Evolutionary conservation across 1,284 basidiomycete genomes (phyloP), one percentile per base, ranked within the genome.

Genomic region (Pisolithus thermaeus): DNA sequence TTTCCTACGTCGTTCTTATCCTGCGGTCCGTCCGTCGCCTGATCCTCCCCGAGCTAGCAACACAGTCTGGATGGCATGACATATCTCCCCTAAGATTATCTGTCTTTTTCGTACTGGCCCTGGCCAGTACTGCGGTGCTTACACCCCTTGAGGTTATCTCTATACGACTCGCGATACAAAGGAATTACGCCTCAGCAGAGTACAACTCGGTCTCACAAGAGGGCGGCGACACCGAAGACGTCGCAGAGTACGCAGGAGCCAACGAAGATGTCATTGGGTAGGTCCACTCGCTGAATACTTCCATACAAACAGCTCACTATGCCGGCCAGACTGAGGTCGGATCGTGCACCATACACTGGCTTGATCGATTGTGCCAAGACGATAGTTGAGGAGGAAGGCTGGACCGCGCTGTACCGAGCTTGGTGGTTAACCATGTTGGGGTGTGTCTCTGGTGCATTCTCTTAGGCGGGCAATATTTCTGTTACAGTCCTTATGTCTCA

Each of bases 211-310:
- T 87, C 20, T 71, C 80, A 14, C 84, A 89, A 61, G 84, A 87
- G 56, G 80, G 81, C 50, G 81, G 80, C 2, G 85, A 88, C 58
- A 73, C 72, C 3, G 84, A 87, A 53, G 81, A 86, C 52, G 74
- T 76, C 5, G 67, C 70, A 7, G 83, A 87, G 55, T 93, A 85
- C 62, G 79, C 83, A 28, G 90, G 87, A 5, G 73, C 76, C 14
- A 84, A 87, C 28, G 92, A 95, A 66, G 92, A 95, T 62, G 92
- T 96, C 9, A 92, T 96, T 59, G 90, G 90, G 83, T 85, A 77
- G 65, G 58, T 52, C 51, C 20, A 22, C 22, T 39, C 41, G 22
- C 37, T 45, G 44, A 36, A 42, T 36, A 30, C 30, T 16, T 37
- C 48, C 44, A 25, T 35, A 47, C 45, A 27, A 40, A 36, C 35